Evolutionary conservation across 805 yeast genomes (phyloP).

Genomic region (Nakazawaea populi): DNA sequence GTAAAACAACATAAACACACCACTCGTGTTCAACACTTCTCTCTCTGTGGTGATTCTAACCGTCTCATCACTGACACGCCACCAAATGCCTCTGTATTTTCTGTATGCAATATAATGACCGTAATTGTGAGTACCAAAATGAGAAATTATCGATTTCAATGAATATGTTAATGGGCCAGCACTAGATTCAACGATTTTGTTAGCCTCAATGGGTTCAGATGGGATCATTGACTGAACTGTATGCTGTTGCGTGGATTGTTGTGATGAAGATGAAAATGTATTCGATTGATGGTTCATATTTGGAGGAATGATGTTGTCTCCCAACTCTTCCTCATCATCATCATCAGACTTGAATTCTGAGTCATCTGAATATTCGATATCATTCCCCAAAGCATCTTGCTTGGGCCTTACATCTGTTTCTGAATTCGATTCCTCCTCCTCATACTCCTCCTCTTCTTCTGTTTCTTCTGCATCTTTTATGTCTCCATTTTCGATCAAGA

Average conservation of each 20-base stretch:
- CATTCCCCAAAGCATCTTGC: slow-evolving; percentile 26
- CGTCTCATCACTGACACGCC: slow-evolving; percentile 90
- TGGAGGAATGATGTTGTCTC: slow-evolving; percentile 3
- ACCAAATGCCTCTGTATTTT: slow-evolving; percentile 80
- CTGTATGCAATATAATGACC: slow-evolving; percentile 96
- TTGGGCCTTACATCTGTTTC: slow-evolving; percentile 18
- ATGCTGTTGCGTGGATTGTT: slow-evolving; percentile 1
- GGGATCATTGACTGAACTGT: neutral
- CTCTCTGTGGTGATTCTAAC: slow-evolving; percentile 75
- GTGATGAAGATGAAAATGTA: neutral
- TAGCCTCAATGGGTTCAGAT: slow-evolving; percentile 11
- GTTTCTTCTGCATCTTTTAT: slow-evolving; percentile 16
- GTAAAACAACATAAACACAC: slow-evolving; percentile 90
- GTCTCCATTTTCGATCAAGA: too few species aligned
- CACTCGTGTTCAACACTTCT: slow-evolving; percentile 77
- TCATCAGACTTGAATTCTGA: neutral
- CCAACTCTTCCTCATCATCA: neutral
- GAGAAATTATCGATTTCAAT: slow-evolving; percentile 82
- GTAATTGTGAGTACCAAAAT: slow-evolving; percentile 92
- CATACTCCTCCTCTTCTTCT: slow-evolving; percentile 14
- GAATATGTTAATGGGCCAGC: slow-evolving; percentile 52
- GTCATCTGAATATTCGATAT: slow-evolving; percentile 13
- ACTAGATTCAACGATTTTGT: slow-evolving; percentile 7
- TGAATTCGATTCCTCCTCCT: slow-evolving; percentile 3
- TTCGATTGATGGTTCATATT: slow-evolving; percentile 6